Evolutionary conservation across 2,329 filamentous ascomycete species (phyloP).

Genomic region (Capronia coronata): DNA sequence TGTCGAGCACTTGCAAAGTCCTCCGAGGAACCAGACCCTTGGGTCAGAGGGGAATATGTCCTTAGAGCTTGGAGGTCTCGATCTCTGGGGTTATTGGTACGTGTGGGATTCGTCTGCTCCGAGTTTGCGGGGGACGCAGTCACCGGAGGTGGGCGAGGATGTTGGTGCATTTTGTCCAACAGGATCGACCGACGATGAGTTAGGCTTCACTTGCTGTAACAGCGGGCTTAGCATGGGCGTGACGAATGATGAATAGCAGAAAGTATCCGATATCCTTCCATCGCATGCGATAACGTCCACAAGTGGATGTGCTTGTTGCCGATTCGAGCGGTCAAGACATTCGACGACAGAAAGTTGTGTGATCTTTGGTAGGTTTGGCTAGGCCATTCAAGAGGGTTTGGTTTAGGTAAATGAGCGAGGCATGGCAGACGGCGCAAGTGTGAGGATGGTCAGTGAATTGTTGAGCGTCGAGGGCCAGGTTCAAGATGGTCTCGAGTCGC

Average conservation of each 20-base stretch:
- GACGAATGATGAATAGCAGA: constrained; percentile 12
- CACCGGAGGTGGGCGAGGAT: constrained; percentile 67
- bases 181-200: background rate
- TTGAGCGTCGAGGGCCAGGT: constrained; percentile 19
- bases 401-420: constrained; percentile 18
- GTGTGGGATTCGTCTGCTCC: constrained; percentile 63
- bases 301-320: constrained; percentile 1
- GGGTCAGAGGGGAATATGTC: constrained; percentile 44
- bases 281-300: constrained; percentile 8
- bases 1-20: constrained; percentile 40
- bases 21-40: constrained; percentile 48
- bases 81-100: constrained; percentile 71
- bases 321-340: constrained; percentile 11
- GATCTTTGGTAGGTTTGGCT: constrained; percentile 2
- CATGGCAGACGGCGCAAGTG: constrained; percentile 18
- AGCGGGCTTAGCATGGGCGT: constrained; percentile 21
- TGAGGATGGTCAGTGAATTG: constrained; percentile 13
- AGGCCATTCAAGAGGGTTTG: background rate
- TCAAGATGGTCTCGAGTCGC: constrained; percentile 17
- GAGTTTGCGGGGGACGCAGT: constrained; percentile 67
- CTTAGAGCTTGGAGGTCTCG: constrained; percentile 46
- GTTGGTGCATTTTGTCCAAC: constrained; percentile 70
- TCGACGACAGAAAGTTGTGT: background rate
- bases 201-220: constrained; percentile 9
- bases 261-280: constrained; percentile 26